phyloP scores from a whole-genome alignment of 2,329 filamentous ascomycete species.

The Clonostachys byssicola region DNA sequence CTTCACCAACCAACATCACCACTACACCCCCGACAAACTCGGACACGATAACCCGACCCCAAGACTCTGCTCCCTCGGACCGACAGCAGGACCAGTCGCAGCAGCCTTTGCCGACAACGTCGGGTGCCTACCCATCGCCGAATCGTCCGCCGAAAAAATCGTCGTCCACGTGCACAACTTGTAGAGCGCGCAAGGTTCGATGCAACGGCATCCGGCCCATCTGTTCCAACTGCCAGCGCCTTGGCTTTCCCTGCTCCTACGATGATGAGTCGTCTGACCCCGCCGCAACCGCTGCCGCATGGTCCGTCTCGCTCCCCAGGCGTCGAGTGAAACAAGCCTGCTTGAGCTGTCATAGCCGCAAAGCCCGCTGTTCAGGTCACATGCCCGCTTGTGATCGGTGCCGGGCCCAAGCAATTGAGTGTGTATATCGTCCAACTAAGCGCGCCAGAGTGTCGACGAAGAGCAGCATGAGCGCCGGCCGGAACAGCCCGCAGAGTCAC shows the following conservation, averaged over 20 bases:
- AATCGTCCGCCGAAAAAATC: constrained; percentile 33
- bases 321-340: constrained; percentile 54
- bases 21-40: not conserved
- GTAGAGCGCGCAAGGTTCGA: constrained; percentile 52
- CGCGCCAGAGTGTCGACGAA: constrained; percentile 21
- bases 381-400: constrained; percentile 47
- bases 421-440: constrained; percentile 48
- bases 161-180: constrained; percentile 47
- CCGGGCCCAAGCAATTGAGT: constrained; percentile 48
- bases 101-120: not conserved
- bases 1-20: not conserved
- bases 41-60: too few relatives aligned
- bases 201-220: constrained; percentile 49
- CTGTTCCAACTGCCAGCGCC: constrained; percentile 55
- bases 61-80: not conserved
- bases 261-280: constrained; percentile 28
- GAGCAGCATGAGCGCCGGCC: constrained; percentile 11
- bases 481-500: constrained; percentile 23
- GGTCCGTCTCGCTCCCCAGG: constrained; percentile 40
- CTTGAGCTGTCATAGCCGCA: constrained; percentile 52
- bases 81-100: not conserved
- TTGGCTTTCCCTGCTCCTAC: constrained; percentile 54
- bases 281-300: constrained; percentile 27
- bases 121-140: constrained; percentile 11
- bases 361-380: constrained; percentile 55